These are phyloP conservation scores for Prunella vulgaris DNA, from an alignment of 257 asterid genomes.

Conservation along the genomic window DNA sequence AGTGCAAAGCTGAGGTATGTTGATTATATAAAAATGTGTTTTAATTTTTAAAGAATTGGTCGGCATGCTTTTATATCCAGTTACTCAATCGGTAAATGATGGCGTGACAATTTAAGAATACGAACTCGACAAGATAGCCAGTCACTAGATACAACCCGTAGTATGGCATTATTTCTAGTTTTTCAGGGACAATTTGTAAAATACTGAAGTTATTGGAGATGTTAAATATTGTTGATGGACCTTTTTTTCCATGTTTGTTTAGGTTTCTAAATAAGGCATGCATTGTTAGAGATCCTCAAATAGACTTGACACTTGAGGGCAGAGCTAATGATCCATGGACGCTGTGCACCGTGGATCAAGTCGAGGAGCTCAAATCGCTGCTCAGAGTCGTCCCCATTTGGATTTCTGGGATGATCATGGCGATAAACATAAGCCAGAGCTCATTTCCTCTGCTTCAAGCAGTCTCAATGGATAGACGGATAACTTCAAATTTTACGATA, in stretches of 20 bases:
- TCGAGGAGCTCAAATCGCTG: constrained; percentile 63
- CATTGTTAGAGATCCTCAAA: constrained; percentile 35
- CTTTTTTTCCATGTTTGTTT: not conserved
- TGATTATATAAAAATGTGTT: not conserved
- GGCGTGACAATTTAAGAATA: too few relatives aligned
- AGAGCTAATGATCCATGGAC: constrained; percentile 44
- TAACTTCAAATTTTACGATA: constrained; percentile 43
- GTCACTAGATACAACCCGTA: too few relatives aligned
- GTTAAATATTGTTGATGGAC: too few relatives aligned
- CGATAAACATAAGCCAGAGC: constrained; percentile 36
- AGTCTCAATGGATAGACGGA: constrained; percentile 44
- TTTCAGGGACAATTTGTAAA: too few relatives aligned
- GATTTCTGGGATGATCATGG: constrained; percentile 60
- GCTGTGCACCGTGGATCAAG: constrained; percentile 70
- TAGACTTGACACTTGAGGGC: constrained; percentile 40
- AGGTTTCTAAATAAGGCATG: constrained; percentile 83
- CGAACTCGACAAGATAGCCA: too few relatives aligned
- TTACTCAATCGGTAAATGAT: too few relatives aligned
- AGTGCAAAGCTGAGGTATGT: constrained; percentile 49
- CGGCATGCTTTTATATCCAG: too few relatives aligned
- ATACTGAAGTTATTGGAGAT: not conserved
- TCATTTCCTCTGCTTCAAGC: constrained; percentile 69
- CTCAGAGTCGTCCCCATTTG: constrained; percentile 59
- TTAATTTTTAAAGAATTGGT: too few relatives aligned
- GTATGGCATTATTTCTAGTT: too few relatives aligned